Percentiles rank a stretch among this genome's conserved stretches.
Conservation (phyloP, 805 yeast genomes). For the Yarrowia bubula region DNA sequence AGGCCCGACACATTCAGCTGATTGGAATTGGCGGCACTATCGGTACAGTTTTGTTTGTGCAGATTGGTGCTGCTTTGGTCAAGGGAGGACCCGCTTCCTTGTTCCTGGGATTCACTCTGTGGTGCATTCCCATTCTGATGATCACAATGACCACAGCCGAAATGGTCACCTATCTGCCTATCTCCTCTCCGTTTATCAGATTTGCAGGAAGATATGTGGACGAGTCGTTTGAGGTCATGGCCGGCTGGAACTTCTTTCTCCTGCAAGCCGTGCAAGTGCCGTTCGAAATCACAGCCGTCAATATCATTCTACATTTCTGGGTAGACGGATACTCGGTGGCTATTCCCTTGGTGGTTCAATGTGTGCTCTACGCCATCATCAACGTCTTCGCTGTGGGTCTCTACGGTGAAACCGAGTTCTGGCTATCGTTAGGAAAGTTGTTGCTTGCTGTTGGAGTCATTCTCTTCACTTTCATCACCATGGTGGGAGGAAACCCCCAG, state of each 20-base stretch:
- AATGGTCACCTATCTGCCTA: slow-evolving; percentile 72
- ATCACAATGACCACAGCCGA: slow-evolving; percentile 75
- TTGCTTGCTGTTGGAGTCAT: slow-evolving; percentile 72
- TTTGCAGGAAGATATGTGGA: slow-evolving; percentile 75
- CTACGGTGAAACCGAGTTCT: slow-evolving; percentile 82
- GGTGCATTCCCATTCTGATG: slow-evolving; percentile 68
- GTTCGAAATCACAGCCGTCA: slow-evolving; percentile 77
- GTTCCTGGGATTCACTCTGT: slow-evolving; percentile 60
- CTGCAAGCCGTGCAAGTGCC: slow-evolving; percentile 77
- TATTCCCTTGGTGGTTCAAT: slow-evolving; percentile 63
- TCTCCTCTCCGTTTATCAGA: slow-evolving; percentile 72
- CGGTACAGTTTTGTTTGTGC: slow-evolving; percentile 77
- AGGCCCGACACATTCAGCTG: slow-evolving; percentile 64
- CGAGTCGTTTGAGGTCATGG: slow-evolving; percentile 68
- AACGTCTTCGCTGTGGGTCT: slow-evolving; percentile 70
- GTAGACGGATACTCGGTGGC: slow-evolving; percentile 72
- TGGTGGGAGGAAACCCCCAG: slow-evolving; percentile 84
- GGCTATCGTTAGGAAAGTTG: slow-evolving; percentile 72
- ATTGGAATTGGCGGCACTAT: slow-evolving; percentile 81
- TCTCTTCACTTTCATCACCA: slow-evolving; percentile 70
- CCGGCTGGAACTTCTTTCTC: slow-evolving; percentile 79
- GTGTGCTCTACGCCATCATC: slow-evolving; percentile 58
- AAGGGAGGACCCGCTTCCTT: slow-evolving; percentile 59
- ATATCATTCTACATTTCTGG: slow-evolving; percentile 79
- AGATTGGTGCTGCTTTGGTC: slow-evolving; percentile 67